Base-by-base conservation (phyloP, 2,329 filamentous ascomycete species). In the Pseudogymnoascus sp. region DNA sequence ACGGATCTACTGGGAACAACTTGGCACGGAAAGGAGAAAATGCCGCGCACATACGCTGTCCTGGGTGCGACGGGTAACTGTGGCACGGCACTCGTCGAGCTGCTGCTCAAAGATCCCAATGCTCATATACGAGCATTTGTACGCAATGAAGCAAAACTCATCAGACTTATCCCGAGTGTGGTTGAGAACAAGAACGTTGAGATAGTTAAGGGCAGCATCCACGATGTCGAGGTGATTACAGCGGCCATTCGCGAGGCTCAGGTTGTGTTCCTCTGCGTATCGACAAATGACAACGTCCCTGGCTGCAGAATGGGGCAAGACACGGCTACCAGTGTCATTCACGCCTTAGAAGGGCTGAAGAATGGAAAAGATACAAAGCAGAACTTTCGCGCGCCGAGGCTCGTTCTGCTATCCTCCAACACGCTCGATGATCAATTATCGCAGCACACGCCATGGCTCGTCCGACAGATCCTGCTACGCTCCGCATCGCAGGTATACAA, bases 281-380 rank as follows among this genome's bases (percentile, higher is more conserved):
- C 76, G 1, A 77, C 72, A 31, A 78, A 78, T 64, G 76, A 78
- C 70, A 79, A 81, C 69, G 66, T 78, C 1, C 80, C 80, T 0
- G 74, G 75, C 9, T 76, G 71, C 60, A 70, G 69, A 17, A 64
- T 80, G 1, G 69, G 68, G 1, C 73, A 76, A 60, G 76, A 81
- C 65, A 71, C 68, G 1, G 73, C 76, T 0, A 19, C 63, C 1
- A 66, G 64, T 19, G 72, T 82, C 1, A 68, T 82, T 15, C 33
- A 63, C 0, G 78, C 77, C 0, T 69, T 80, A 2, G 57, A 75
- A 60, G 69, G 64, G 1, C 61, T 77, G 5, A 68, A 68, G 38
- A 42, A 64, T 0, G 35, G 44, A 50, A 4, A 50, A 50, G 44
- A 35, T 3, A 35, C 33, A 35, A 13, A 35, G 13, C 33, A 35